phyloP scores from a whole-genome alignment of 1,284 basidiomycete genomes.

The Lentinus polychrous region DNA sequence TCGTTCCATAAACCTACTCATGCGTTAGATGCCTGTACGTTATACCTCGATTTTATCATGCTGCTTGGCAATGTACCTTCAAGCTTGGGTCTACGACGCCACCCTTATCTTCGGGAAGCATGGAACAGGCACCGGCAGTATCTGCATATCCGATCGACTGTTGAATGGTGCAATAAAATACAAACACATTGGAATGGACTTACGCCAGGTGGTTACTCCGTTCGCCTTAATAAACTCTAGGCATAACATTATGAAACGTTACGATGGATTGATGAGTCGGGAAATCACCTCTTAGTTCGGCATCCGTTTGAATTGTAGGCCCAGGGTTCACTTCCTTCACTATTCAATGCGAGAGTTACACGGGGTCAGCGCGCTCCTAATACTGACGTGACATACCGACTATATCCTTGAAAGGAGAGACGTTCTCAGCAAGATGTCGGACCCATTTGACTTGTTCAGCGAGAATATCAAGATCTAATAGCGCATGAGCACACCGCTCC shows the following conservation, averaged over 20 bases:
- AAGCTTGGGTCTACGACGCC: constrained; percentile 4
- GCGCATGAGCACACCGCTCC: not conserved
- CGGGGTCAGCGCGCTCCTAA: no score
- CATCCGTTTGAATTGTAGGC: constrained; percentile 18
- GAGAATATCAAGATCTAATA: constrained; percentile 1
- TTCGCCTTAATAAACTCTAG: no score
- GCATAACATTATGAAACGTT: no score
- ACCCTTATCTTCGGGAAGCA: constrained; percentile 4
- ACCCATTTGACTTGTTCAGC: not conserved
- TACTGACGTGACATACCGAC: not conserved
- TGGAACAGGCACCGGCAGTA: constrained; percentile 2
- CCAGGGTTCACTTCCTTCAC: constrained; percentile 34
- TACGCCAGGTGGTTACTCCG: no score
- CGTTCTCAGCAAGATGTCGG: not conserved
- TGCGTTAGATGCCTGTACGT: no score
- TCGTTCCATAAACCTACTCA: constrained; percentile 1
- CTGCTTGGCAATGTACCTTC: constrained; percentile 2
- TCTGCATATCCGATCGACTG: no score
- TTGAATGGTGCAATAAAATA: no score
- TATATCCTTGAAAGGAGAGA: not conserved
- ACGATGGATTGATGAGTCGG: no score
- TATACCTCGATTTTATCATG: not conserved
- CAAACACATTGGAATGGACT: no score
- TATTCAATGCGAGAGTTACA: not conserved
- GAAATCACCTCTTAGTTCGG: constrained; percentile 15